phyloP scores from a whole-genome alignment of 768 basidiomycete genomes.

The Boletus huronensis region DNA sequence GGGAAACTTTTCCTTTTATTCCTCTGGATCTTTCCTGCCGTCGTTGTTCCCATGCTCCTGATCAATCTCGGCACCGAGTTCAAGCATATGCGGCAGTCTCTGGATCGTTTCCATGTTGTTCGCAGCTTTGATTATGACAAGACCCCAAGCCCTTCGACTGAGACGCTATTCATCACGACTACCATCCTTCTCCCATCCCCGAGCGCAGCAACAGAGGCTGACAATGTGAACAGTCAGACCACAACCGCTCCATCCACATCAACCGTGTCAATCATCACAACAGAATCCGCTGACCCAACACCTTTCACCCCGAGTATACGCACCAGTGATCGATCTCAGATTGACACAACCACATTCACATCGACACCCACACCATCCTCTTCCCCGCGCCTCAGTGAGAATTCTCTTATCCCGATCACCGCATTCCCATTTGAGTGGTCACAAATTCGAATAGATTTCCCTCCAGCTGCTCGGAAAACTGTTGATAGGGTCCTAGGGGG shows the following conservation, averaged over 20 bases:
- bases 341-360: constrained; percentile 7
- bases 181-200: constrained; percentile 19
- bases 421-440: constrained; percentile 30
- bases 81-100: constrained; percentile 22
- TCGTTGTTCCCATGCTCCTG: constrained; percentile 19
- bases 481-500: constrained; percentile 28
- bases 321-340: constrained; percentile 11
- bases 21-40: constrained; percentile 16
- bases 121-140: constrained; percentile 6
- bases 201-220: neutral
- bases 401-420: constrained; percentile 19
- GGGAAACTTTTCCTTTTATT: constrained; percentile 12
- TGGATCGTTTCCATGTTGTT: constrained; percentile 18
- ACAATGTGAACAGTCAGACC: constrained; percentile 1
- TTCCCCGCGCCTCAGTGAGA: constrained; percentile 10
- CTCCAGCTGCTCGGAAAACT: constrained; percentile 20
- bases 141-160: constrained; percentile 2
- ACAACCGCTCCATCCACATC: constrained; percentile 4
- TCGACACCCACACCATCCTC: constrained; percentile 14
- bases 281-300: constrained; percentile 1
- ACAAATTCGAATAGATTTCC: constrained; percentile 23
- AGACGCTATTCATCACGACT: constrained; percentile 32
- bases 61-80: constrained; percentile 28
- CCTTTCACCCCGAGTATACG: constrained; percentile 4
- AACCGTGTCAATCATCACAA: constrained; percentile 7